Evolutionary conservation across 306 rosid genomes (phyloP).

Genomic region (Malus asiatica): DNA sequence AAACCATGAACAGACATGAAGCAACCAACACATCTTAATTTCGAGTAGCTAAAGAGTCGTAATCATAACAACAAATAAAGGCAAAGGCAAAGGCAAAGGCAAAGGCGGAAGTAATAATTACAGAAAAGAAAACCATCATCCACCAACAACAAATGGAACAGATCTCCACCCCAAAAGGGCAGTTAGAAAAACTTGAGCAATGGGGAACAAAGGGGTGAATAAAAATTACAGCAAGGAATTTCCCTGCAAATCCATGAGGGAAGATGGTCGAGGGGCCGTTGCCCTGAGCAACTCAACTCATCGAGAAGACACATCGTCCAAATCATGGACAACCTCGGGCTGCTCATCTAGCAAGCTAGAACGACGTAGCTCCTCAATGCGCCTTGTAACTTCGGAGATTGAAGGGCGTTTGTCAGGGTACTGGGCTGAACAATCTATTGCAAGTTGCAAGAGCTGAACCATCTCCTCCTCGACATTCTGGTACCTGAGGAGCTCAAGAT

Average conservation of each 20-base stretch:
- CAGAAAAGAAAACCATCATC: conserved; percentile 20
- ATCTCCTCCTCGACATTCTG: conserved; percentile 42
- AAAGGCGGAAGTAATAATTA: conserved; percentile 22
- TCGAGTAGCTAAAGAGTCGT: conserved; percentile 5
- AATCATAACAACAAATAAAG: background rate
- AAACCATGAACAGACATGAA: conserved; percentile 16
- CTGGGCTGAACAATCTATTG: conserved; percentile 43
- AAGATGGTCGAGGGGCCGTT: background rate
- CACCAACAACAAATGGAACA: conserved; percentile 14
- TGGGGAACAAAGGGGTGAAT: background rate
- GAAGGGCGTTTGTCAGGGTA: conserved; percentile 45
- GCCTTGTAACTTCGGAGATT: conserved; percentile 30
- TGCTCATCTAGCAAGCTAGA: conserved; percentile 22
- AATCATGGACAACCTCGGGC: conserved; percentile 10
- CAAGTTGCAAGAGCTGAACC: conserved; percentile 53
- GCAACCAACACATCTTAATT: conserved; percentile 21
- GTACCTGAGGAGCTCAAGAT: conserved; percentile 46
- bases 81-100: conserved; percentile 7
- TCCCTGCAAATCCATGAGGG: conserved; percentile 10
- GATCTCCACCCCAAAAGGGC: conserved; percentile 17
- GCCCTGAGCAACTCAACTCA: conserved; percentile 7
- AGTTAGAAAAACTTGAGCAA: conserved; percentile 3
- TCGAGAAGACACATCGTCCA: conserved; percentile 10
- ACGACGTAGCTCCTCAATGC: conserved; percentile 39
- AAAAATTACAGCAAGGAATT: background rate